Conservation (phyloP, 768 basidiomycete species). For the Chalciporus sphaerocephalus region DNA sequence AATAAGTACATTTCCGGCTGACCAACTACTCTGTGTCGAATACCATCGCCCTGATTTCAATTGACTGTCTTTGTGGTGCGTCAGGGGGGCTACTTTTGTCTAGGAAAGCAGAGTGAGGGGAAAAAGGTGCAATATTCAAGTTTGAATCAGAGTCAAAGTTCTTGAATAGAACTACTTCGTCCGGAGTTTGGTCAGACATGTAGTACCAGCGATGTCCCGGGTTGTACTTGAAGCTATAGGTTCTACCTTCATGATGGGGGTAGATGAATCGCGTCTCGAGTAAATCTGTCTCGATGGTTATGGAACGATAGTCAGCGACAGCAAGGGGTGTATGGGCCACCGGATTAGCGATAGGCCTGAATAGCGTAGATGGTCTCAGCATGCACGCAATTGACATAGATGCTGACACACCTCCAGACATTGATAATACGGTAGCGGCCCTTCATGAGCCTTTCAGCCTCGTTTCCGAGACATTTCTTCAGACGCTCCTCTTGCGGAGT, state of each 20-base stretch:
- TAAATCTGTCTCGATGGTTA: slow-evolving; percentile 36
- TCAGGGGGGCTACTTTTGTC: slow-evolving; percentile 33
- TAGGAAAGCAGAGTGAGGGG: slow-evolving; percentile 42
- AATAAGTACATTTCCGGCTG: not conserved
- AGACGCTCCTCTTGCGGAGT: slow-evolving; percentile 35
- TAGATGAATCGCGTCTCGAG: slow-evolving; percentile 35
- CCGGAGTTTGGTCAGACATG: slow-evolving; percentile 36
- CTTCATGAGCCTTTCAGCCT: slow-evolving; percentile 40
- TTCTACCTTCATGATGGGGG: slow-evolving; percentile 32
- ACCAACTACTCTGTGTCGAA: slow-evolving; percentile 35
- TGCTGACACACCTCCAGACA: slow-evolving; percentile 35
- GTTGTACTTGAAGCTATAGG: slow-evolving; percentile 34
- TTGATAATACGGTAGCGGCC: slow-evolving; percentile 43
- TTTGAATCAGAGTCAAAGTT: slow-evolving; percentile 41
- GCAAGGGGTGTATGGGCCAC: slow-evolving; percentile 41
- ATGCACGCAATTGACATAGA: not conserved
- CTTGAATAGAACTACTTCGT: slow-evolving; percentile 43
- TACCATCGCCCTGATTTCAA: slow-evolving; percentile 42
- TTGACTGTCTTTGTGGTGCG: slow-evolving; percentile 40
- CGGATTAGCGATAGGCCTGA: slow-evolving; percentile 35
- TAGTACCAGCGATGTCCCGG: slow-evolving; percentile 39
- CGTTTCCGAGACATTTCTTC: slow-evolving; percentile 34
- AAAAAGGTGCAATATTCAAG: slow-evolving; percentile 35
- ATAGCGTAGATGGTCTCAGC: not conserved
- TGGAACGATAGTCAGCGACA: slow-evolving; percentile 37